Percentiles rank a stretch among this genome's conserved stretches.
phyloP scores from a whole-genome alignment of 352 stramenopile genomes.

The Sclerospora graminicola region DNA sequence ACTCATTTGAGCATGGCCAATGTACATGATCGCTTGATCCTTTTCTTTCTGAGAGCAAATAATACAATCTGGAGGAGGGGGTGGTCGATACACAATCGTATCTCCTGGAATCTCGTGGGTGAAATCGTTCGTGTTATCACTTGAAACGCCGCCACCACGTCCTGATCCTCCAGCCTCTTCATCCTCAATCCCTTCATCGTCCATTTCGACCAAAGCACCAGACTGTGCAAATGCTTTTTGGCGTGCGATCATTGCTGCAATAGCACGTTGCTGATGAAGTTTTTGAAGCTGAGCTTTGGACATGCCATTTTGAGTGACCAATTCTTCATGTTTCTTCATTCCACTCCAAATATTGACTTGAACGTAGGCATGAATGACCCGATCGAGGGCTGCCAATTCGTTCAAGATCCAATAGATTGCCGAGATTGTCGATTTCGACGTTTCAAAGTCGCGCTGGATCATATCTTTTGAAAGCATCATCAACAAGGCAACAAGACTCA shows the following conservation, averaged over 20 bases:
- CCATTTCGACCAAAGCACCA: slow-evolving; percentile 56
- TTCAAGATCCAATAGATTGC: slow-evolving; percentile 77
- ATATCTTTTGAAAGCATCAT: slow-evolving; percentile 53
- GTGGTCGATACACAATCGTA: slow-evolving; percentile 55
- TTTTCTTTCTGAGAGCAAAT: slow-evolving; percentile 83
- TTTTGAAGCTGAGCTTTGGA: slow-evolving; percentile 70
- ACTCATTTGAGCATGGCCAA: slow-evolving; percentile 70
- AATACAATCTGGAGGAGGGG: slow-evolving; percentile 65
- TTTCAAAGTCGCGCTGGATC: slow-evolving; percentile 68
- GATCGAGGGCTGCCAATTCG: slow-evolving; percentile 43
- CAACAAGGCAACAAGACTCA: slow-evolving; percentile 54
- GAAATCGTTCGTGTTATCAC: slow-evolving; percentile 10
- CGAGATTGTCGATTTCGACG: slow-evolving; percentile 66
- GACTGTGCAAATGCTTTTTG: slow-evolving; percentile 72
- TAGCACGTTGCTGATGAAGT: slow-evolving; percentile 68
- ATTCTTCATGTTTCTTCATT: slow-evolving; percentile 50
- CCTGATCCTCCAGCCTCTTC: slow-evolving; percentile 17
- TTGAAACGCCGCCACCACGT: slow-evolving; percentile 10
- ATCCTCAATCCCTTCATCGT: slow-evolving; percentile 52
- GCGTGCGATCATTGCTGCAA: slow-evolving; percentile 74
- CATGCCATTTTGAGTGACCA: slow-evolving; percentile 38
- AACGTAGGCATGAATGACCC: slow-evolving; percentile 37
- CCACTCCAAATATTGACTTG: slow-evolving; percentile 53
- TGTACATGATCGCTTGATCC: slow-evolving; percentile 79
- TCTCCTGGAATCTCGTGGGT: slow-evolving; percentile 10